Evolutionary conservation across 352 stramenopile species (phyloP).

Genomic region (Pseudoperonospora humuli): DNA sequence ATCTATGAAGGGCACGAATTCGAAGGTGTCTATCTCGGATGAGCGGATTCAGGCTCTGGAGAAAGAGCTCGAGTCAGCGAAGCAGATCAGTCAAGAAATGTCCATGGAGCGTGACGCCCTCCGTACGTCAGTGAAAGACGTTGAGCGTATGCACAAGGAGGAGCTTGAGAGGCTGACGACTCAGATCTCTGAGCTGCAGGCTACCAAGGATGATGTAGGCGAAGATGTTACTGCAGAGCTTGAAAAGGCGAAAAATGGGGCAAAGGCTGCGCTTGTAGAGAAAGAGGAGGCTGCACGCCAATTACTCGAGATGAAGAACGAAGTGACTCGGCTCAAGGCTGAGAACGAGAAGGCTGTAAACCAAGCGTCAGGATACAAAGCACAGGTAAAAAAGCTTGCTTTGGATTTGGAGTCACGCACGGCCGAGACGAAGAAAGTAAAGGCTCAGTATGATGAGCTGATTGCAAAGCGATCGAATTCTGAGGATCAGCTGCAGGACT

Average conservation of each 20-base stretch:
- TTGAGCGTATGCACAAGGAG: constrained; percentile 20
- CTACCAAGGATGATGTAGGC: constrained; percentile 15
- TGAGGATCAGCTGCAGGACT: constrained; percentile 33
- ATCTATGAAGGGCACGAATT: constrained; percentile 14
- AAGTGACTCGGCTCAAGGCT: constrained; percentile 38
- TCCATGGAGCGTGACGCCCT: constrained; percentile 2
- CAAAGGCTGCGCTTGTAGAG: constrained; percentile 21
- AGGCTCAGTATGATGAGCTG: constrained; percentile 29
- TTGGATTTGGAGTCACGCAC: constrained; percentile 29
- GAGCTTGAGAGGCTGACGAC: constrained; percentile 24
- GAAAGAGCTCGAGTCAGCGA: constrained; percentile 17
- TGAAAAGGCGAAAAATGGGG: constrained; percentile 21
- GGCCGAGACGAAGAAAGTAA: constrained; percentile 24
- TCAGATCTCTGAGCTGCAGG: constrained; percentile 26
- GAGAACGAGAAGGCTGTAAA: constrained; percentile 29
- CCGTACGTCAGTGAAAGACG: constrained; percentile 12
- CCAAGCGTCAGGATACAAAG: constrained; percentile 19
- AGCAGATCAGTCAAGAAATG: constrained; percentile 9
- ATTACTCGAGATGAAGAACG: constrained; percentile 42
- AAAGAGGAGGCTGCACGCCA: constrained; percentile 32
- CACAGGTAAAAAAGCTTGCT: constrained; percentile 30
- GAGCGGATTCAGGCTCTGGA: constrained; percentile 21
- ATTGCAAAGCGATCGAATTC: constrained; percentile 19
- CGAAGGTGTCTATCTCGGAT: constrained; percentile 1
- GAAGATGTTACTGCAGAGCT: constrained; percentile 23